Evolutionary conservation across 2,329 filamentous ascomycete species (phyloP).

Genomic region (Beauveria sp.): DNA sequence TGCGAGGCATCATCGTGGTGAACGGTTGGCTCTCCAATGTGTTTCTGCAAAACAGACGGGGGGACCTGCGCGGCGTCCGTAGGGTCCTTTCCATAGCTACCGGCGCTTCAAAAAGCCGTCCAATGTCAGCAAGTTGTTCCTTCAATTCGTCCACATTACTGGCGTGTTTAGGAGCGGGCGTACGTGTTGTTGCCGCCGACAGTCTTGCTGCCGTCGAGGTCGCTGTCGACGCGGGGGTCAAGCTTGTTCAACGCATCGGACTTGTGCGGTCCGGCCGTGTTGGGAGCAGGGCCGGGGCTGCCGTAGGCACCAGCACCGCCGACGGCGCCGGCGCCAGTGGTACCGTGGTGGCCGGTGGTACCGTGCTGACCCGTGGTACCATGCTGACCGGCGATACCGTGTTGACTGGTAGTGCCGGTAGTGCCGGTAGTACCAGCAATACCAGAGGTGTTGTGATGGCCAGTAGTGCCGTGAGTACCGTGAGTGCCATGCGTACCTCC

Average conservation of each 20-base stretch:
- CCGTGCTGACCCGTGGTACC: conserved; percentile 14
- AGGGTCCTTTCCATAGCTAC: conserved; percentile 30
- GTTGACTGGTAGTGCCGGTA: conserved; percentile 4
- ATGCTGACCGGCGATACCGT: conserved; percentile 18
- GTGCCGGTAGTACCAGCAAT: conserved; percentile 4
- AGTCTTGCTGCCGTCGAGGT: conserved; percentile 48
- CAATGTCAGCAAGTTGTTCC: conserved; percentile 1
- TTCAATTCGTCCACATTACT: not conserved
- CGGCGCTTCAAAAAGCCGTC: not conserved
- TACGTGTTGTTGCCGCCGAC: conserved; percentile 45
- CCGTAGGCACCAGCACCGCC: conserved; percentile 8
- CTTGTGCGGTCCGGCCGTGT: conserved; percentile 38
- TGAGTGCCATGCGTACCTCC: conserved; percentile 10
- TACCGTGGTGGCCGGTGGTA: conserved; percentile 22
- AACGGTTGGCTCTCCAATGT: conserved; percentile 38
- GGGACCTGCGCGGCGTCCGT: conserved; percentile 51
- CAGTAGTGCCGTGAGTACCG: conserved; percentile 13
- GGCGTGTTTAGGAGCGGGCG: conserved; percentile 28
- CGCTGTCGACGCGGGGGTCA: conserved; percentile 48
- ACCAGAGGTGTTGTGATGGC: conserved; percentile 21
- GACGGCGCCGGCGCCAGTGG: conserved; percentile 28
- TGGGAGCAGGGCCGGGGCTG: conserved; percentile 27
- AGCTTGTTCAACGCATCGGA: conserved; percentile 46
- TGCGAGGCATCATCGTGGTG: conserved; percentile 37
- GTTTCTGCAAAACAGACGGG: conserved; percentile 42